Conservation (phyloP, 2,329 filamentous ascomycete species). For the Botrytis byssoidea region DNA sequence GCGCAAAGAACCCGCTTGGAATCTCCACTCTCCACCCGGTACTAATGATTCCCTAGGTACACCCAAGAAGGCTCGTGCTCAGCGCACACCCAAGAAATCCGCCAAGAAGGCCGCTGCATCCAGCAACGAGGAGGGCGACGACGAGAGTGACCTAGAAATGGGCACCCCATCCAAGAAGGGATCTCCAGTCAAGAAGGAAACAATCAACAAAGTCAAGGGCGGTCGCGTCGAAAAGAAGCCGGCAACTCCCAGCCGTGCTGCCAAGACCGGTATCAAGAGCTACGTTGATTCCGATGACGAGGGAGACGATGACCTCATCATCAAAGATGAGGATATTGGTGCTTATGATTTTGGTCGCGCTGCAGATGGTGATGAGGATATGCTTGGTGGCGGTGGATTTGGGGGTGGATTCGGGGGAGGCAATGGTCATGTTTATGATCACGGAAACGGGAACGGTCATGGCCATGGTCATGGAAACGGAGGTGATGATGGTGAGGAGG, state of each 20-base stretch:
- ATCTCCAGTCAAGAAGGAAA: constrained; percentile 25
- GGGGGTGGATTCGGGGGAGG: background rate
- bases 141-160: constrained; percentile 12
- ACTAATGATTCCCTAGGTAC: constrained; percentile 22
- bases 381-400: constrained; percentile 2
- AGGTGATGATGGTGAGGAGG: background rate
- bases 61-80: constrained; percentile 14
- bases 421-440: background rate
- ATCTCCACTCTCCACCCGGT: constrained; percentile 24
- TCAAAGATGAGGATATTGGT: background rate
- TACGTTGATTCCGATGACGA: constrained; percentile 20
- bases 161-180: constrained; percentile 23
- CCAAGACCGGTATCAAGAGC: background rate
- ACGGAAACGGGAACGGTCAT: background rate
- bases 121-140: constrained; percentile 23
- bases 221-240: constrained; percentile 29
- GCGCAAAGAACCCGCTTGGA: constrained; percentile 31
- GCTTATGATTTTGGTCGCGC: background rate
- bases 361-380: background rate
- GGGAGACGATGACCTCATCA: constrained; percentile 17
- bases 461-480: background rate
- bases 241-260: background rate
- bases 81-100: background rate
- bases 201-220: constrained; percentile 29
- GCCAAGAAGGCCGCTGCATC: background rate